Base-by-base conservation (phyloP, 768 basidiomycete species). In the Collybiopsis confluens region DNA sequence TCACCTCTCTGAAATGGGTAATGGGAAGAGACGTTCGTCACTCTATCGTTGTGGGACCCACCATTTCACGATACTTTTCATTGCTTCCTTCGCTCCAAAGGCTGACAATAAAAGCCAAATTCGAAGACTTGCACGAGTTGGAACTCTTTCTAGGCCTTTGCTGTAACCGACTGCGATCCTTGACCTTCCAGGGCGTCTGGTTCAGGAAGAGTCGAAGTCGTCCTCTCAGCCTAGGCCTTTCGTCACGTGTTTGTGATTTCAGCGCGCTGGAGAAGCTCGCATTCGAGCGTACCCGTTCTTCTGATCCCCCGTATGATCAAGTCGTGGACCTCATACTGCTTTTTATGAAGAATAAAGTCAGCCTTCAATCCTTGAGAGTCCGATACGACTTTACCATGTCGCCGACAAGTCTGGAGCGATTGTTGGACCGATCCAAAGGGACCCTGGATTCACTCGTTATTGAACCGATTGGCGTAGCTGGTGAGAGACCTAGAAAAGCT, bases 381-480 rank as follows among this genome's bases (percentile, higher is more conserved):
- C 50, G 50, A 3, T 52, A 52, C 38, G 50, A 52, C 30, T 52
- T 26, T 13, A 52, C 50, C 10, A 42, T 52, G 41, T 52, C 50
- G 23, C 50, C 50, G 10, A 27, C 37, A 23, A 43, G 37, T 52
- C 36, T 52, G 4, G 50, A 52, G n/a, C 40, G 50, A 20, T 23
- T 52, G 11, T 27, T 52, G 23, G 21, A 52, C 2, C 40, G n/a
- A 18, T 40, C 41, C 6, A 33, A n/a, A 26, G 10, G 28, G 10
- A 41, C 50, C 5, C 40, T 52, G 16, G 38, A 52, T 15, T 21
- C 50, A n/a, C 28, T 52, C 20, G 26, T 43, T 2, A 52, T 52
- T 18, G 50, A 52, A 8, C 50, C 50, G 11, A 52, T 52, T 42
- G 50, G 50, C 7, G 41, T 43, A 10, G 50, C 41, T 15, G 38